Evolutionary conservation across 257 asterid genomes (phyloP).

Genomic region (Lantana camara): DNA sequence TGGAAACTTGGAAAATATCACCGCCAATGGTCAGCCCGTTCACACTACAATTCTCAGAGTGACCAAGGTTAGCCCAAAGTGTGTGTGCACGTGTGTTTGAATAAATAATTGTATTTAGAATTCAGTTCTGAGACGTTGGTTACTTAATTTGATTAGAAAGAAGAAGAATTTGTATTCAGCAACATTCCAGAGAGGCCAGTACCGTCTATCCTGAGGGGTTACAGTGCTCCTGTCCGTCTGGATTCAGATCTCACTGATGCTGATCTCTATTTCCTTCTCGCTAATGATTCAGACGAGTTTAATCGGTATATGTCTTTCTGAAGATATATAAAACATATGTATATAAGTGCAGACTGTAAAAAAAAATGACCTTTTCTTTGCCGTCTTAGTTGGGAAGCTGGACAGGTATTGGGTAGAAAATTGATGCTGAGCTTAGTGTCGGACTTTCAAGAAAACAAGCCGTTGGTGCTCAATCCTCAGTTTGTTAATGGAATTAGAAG

Average conservation of each 20-base stretch:
- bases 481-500: constrained; percentile 69
- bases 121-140: not conserved
- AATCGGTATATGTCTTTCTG: constrained; percentile 62
- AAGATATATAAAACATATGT: not conserved
- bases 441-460: constrained; percentile 68
- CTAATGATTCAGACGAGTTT: constrained; percentile 83
- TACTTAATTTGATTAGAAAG: constrained; percentile 48
- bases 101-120: not conserved
- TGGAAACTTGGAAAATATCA: constrained; percentile 52
- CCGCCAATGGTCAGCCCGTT: constrained; percentile 41
- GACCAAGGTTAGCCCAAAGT: constrained; percentile 54
- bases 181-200: constrained; percentile 59
- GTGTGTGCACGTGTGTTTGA: not conserved
- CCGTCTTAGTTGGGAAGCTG: constrained; percentile 76
- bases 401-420: constrained; percentile 79
- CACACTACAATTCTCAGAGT: constrained; percentile 64
- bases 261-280: constrained; percentile 79
- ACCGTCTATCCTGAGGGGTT: constrained; percentile 78
- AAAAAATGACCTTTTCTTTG: not conserved
- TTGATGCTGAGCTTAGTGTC: constrained; percentile 73
- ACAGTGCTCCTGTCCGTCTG: constrained; percentile 81
- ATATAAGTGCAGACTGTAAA: not conserved
- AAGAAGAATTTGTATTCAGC: constrained; percentile 73
- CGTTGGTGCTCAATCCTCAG: constrained; percentile 67
- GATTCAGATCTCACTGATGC: constrained; percentile 71